A percentile compares a stretch with the other conserved stretches of the same genome.
Conservation (phyloP, 352 stramenopile genomes). For the Aphanomyces astaci region DNA sequence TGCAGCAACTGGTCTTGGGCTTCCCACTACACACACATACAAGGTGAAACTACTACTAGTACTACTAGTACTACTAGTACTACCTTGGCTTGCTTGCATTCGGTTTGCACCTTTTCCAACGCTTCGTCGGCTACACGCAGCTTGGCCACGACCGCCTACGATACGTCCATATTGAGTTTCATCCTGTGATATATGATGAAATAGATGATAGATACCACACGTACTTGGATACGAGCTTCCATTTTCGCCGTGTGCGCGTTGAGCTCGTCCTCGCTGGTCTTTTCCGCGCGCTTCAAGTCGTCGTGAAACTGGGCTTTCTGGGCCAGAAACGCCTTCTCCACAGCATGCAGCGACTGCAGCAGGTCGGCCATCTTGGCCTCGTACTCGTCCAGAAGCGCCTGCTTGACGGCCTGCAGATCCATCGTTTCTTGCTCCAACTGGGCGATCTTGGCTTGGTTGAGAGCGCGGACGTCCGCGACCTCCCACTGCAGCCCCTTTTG, state of each 20-base stretch:
- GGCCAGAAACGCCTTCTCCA: slow-evolving; percentile 78
- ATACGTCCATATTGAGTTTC: too few species aligned
- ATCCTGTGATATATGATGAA: too few species aligned
- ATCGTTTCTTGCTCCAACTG: slow-evolving; percentile 54
- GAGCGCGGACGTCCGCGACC: slow-evolving; percentile 42
- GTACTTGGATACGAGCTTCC: slow-evolving; percentile 22
- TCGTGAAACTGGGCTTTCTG: slow-evolving; percentile 75
- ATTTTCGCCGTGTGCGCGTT: slow-evolving; percentile 18
- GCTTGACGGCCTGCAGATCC: slow-evolving; percentile 60
- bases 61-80: background rate
- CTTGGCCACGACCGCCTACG: slow-evolving; percentile 35
- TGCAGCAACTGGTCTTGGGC: slow-evolving; percentile 48
- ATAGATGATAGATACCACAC: too few species aligned
- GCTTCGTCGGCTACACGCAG: slow-evolving; percentile 45
- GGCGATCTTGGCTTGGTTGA: slow-evolving; percentile 51
- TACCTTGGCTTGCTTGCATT: slow-evolving; percentile 46
- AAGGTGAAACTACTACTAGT: background rate
- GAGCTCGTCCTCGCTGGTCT: slow-evolving; percentile 37
- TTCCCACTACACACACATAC: slow-evolving; percentile 36
- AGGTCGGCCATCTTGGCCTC: slow-evolving; percentile 80
- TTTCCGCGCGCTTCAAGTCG: slow-evolving; percentile 40
- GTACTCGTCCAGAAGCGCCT: slow-evolving; percentile 75
- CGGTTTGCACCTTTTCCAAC: slow-evolving; percentile 38
- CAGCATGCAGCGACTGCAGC: slow-evolving; percentile 63
- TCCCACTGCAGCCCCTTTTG: slow-evolving; percentile 62